Evolutionary conservation across 441 rosid species (phyloP), one percentile per base, ranked within the genome.

Genomic region (Hura crepitans): DNA sequence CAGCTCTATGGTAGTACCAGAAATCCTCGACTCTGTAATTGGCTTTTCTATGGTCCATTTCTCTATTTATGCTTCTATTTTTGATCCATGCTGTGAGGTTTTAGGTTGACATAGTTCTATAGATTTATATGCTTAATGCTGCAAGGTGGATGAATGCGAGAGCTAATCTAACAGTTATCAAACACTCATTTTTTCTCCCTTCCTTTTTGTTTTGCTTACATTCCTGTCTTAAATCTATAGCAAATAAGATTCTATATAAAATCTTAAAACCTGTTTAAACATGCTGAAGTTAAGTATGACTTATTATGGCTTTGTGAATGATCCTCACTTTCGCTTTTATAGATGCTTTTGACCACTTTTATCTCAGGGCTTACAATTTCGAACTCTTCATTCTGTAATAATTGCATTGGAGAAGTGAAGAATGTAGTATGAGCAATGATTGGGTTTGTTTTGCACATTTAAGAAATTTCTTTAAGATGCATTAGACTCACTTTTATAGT

Each of bases 1-100:
- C 64, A 73, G 71, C 78, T 42, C 81, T 22, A 64, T 9, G 79
- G 93, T 87, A 83, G 82, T 67, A 45, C 45, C 71, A 60, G 45
- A 54, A 42, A 6, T 18, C 28, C 49, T 65, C 33, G 10, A 20
- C 62, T 27, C 42, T 64, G 4, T 13, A 13, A 31, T 0, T 43
- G 49, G 20, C 8, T 49, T 9, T 57, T 13, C 30, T 47, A 22
- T 50, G 4, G 20, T 30, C 27, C 5, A 18, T 31, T 39, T 63
- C 6, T 63, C 6, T 23, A 28, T 51, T 33, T 50, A 3, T 7
- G 6, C 1, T 27, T 64, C 10, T 22, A 22, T 23, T 22, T 17
- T 11, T 12, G 3, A 31, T 25, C 68, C 10, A 31, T 5, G 6
- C 46, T 62, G 66, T 47, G 39, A 12, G 12, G 64, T 18, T 71